These are phyloP conservation scores for Blastocladiella emersonii DNA, from an alignment of 371 early-diverging fungal species.

Conservation along the genomic window DNA sequence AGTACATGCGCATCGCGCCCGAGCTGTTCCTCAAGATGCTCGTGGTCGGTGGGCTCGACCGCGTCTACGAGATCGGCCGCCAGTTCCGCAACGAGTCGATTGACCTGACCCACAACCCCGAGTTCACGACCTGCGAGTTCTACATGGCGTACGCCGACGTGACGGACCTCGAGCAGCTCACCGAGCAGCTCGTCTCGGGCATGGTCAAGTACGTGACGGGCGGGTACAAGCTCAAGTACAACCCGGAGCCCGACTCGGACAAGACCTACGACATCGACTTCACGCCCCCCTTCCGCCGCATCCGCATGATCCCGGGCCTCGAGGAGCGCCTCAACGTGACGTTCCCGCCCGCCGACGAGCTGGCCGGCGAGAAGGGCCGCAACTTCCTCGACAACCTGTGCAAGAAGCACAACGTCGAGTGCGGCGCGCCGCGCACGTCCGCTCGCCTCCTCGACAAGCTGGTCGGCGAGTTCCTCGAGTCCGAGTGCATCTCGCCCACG, in stretches of 20 bases:
- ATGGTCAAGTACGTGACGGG: slow-evolving; percentile 88
- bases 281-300: slow-evolving; percentile 90
- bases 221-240: slow-evolving; percentile 76
- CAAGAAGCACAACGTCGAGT: slow-evolving; percentile 81
- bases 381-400: slow-evolving; percentile 84
- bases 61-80: slow-evolving; percentile 99
- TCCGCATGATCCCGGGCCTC: slow-evolving; percentile 88
- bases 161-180: slow-evolving; percentile 90
- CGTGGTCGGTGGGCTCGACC: slow-evolving; percentile 96
- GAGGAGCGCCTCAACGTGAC: slow-evolving; percentile 77
- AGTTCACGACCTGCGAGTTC: slow-evolving; percentile 99
- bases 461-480: slow-evolving; percentile 95
- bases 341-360: slow-evolving; percentile 76
- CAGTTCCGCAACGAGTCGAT: slow-evolving; percentile 99
- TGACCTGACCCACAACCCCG: slow-evolving; percentile 99
- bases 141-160: slow-evolving; percentile 99
- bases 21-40: slow-evolving; percentile 97
- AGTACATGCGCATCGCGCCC: slow-evolving; percentile 98
- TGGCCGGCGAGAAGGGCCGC: slow-evolving; percentile 67
- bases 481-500: slow-evolving; percentile 87
- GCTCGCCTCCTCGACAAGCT: slow-evolving; percentile 97
- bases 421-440: slow-evolving; percentile 87
- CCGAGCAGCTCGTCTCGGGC: slow-evolving; percentile 81
- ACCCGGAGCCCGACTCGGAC: slow-evolving; percentile 78
- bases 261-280: slow-evolving; percentile 75